A percentile compares a stretch with the other conserved stretches of the same genome.
Conservation (phyloP, 305 asterid genomes). For the Plantago coronopus region DNA sequence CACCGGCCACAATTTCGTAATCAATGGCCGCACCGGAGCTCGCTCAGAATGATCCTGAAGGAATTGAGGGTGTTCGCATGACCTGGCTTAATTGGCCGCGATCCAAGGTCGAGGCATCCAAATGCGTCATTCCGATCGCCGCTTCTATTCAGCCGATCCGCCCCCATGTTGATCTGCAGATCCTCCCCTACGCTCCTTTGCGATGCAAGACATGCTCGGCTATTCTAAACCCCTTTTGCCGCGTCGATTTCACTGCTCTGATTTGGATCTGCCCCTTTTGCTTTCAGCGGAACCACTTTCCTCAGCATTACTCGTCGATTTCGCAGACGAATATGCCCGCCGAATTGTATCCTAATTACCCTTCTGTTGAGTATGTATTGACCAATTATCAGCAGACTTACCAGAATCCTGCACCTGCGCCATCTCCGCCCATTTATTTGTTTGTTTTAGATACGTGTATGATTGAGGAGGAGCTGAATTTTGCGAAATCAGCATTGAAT, state of each 20-base stretch:
- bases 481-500: slow-evolving; percentile 80
- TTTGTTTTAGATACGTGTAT: slow-evolving; percentile 89
- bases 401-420: slow-evolving; percentile 38
- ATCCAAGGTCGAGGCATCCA: slow-evolving; percentile 87
- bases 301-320: slow-evolving; percentile 62
- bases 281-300: slow-evolving; percentile 81
- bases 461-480: slow-evolving; percentile 89
- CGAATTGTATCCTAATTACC: slow-evolving; percentile 77
- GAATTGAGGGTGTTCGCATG: slow-evolving; percentile 93
- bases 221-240: slow-evolving; percentile 72
- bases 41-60: slow-evolving; percentile 82
- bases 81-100: slow-evolving; percentile 90
- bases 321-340: slow-evolving; percentile 78
- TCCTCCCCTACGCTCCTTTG: slow-evolving; percentile 68
- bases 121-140: slow-evolving; percentile 96
- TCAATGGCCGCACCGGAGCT: slow-evolving; percentile 73
- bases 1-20: no score
- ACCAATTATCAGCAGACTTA: slow-evolving; percentile 46
- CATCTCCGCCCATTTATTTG: slow-evolving; percentile 53
- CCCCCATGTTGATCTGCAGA: slow-evolving; percentile 64
- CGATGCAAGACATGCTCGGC: slow-evolving; percentile 81
- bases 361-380: slow-evolving; percentile 57
- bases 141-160: slow-evolving; percentile 91
- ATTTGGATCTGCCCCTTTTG: slow-evolving; percentile 99
- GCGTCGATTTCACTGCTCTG: slow-evolving; percentile 77